phyloP scores from a whole-genome alignment of 2,329 filamentous ascomycete genomes.

The Penicillium corylophilum region DNA sequence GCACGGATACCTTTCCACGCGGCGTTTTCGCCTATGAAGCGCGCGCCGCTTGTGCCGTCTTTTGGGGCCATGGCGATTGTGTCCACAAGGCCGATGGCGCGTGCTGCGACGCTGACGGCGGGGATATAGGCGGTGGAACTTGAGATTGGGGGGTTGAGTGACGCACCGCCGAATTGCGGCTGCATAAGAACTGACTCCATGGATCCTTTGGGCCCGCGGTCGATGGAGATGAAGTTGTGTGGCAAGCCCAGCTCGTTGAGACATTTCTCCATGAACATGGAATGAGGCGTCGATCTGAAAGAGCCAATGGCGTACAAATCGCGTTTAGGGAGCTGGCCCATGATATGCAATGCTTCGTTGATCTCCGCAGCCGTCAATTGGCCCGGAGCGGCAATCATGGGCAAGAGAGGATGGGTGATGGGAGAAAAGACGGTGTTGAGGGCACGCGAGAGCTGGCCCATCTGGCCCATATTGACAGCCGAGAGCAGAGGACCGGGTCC shows the following conservation, averaged over 20 bases:
- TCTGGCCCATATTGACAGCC: conserved; percentile 82
- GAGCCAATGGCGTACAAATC: conserved; percentile 79
- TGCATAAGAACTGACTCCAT: conserved; percentile 72
- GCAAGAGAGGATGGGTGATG: conserved; percentile 80
- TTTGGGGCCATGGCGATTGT: conserved; percentile 66
- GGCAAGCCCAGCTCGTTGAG: conserved; percentile 83
- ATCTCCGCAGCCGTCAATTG: conserved; percentile 85
- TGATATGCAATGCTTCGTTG: conserved; percentile 72
- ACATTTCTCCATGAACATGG: conserved; percentile 82
- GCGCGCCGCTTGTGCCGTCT: conserved; percentile 5
- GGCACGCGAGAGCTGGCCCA: conserved; percentile 79
- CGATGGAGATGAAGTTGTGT: conserved; percentile 73
- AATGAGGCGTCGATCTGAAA: conserved; percentile 70
- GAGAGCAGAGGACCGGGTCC: conserved; percentile 70
- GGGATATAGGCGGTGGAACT: conserved; percentile 60
- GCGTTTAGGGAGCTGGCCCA: conserved; percentile 77
- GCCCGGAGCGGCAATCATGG: conserved; percentile 80
- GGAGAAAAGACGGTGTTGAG: conserved; percentile 85
- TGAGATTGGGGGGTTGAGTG: conserved; percentile 71
- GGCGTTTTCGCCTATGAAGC: conserved; percentile 75
- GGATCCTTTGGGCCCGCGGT: conserved; percentile 64
- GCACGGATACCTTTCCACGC: conserved; percentile 83
- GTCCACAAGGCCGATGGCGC: conserved; percentile 76
- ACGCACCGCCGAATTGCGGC: conserved; percentile 76
- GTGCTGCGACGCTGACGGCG: conserved; percentile 70